A percentile compares a stretch with the other conserved stretches of the same genome.
phyloP scores from a whole-genome alignment of 1,284 basidiomycete genomes.

The Afroboletus lepidellus region DNA sequence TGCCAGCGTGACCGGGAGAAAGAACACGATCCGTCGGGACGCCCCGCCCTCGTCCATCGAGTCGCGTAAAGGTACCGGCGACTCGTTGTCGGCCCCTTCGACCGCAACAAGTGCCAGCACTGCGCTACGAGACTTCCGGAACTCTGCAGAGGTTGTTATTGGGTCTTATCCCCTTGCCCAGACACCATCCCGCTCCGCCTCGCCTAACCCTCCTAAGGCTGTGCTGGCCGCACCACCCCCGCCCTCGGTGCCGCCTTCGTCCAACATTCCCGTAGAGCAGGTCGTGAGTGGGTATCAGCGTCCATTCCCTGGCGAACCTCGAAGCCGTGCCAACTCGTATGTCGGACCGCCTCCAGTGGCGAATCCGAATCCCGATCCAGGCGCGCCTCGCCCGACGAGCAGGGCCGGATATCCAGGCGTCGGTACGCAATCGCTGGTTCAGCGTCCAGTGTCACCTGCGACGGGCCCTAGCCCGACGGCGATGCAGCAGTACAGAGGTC shows the following conservation, averaged over 20 bases:
- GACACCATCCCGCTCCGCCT: conserved; percentile 64
- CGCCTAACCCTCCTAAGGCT: conserved; percentile 70
- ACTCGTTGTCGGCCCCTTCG: conserved; percentile 31
- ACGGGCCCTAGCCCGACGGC: conserved; percentile 18
- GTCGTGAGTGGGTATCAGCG: conserved; percentile 82
- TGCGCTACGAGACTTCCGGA: conserved; percentile 52
- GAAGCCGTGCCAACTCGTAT: conserved; percentile 49
- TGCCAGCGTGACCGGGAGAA: conserved; percentile 6
- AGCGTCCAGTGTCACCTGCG: conserved; percentile 23
- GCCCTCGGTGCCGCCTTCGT: conserved; percentile 34
- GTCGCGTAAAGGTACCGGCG: conserved; percentile 21
- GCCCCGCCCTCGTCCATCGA: conserved; percentile 21
- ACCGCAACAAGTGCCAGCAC: conserved; percentile 1
- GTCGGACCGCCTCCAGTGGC: conserved; percentile 30
- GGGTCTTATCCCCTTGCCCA: conserved; percentile 63
- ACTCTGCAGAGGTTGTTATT: conserved; percentile 72
- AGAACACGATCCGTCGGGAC: conserved; percentile 27
- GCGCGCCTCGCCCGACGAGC: conserved; percentile 50
- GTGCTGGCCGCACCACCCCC: conserved; percentile 70
- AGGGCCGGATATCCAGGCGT: conserved; percentile 76
- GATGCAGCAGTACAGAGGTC: neutral
- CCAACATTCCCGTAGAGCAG: conserved; percentile 63
- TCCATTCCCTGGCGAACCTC: conserved; percentile 79
- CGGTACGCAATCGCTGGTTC: conserved; percentile 43
- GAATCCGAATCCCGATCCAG: conserved; percentile 36